Base-by-base conservation (phyloP, 2,329 filamentous ascomycete genomes). In the Didymella sp. region DNA sequence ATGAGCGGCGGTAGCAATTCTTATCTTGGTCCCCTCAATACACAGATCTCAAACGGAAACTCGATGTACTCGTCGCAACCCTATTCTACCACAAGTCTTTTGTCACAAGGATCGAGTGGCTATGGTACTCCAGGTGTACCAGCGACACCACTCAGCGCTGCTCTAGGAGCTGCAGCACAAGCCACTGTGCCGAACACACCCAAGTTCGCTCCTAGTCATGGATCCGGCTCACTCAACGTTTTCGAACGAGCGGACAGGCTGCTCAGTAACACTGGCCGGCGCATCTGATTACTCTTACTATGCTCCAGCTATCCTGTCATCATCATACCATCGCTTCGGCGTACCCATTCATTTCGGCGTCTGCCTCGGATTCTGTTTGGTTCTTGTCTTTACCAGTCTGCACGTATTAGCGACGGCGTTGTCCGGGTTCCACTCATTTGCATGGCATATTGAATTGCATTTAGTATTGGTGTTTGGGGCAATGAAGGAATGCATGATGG, bases 101-200 rank as follows among this genome's bases (percentile, higher is more conserved):
- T 66, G 19, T 70, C 69, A 13, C 63, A 68, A 48, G 66, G 69
- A 25, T 73, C 71, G 17, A 68, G 62, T 46, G 82, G 80, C 12
- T 83, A 83, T 43, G 80, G 82, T 21, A 79, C 84, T 9, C 81
- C 84, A 11, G 51, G 51, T 2, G 78, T 92, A 33, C 92, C 93
- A 8, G 92, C 95, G 69, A 97, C 93, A 1, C 93, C 94, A 7
- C 84, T 96, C 60, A 95, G 91, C 67, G 93, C 92, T 15, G 93
- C 93, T 1, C 82, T 97, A 5, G 94, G 93, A 0, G 92, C 93
- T 6, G 93, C 93, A 19, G 91, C 92, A 51, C 92, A 96, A 76
- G 92, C 93, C 1, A 97, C 92, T 0, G 88, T 96, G 11, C 90
- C 91, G 4, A 90, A 91, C 47, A 76, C 72, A 13, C 73, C 72